Conservation (phyloP, 2,329 filamentous ascomycete species). For the Nemania sp. region DNA sequence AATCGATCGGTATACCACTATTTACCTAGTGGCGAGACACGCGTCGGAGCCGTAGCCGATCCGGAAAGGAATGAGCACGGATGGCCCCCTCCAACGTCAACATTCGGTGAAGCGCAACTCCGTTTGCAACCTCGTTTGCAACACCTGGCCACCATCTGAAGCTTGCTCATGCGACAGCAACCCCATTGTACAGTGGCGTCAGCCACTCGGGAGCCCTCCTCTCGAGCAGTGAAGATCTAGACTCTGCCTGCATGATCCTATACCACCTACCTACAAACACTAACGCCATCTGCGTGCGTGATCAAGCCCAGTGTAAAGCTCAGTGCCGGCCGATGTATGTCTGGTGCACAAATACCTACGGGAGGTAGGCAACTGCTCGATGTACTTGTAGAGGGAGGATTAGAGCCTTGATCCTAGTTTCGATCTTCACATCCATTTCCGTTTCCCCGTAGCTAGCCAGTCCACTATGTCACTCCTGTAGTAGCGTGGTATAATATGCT, state of each 20-base stretch:
- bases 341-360: not conserved
- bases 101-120: conserved; percentile 3
- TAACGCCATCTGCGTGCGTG: not conserved
- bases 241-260: not conserved
- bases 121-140: not conserved
- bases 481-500: not conserved
- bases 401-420: conserved; percentile 13
- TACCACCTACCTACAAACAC: too few species aligned
- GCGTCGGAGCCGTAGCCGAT: not conserved
- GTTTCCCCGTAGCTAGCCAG: not conserved
- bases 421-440: not conserved
- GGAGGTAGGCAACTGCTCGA: not conserved
- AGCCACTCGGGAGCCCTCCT: conserved; percentile 4
- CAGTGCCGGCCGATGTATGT: too few species aligned
- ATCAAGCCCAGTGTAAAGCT: not conserved
- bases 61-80: not conserved
- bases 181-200: conserved; percentile 16
- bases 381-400: not conserved
- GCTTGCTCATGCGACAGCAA: conserved; percentile 1
- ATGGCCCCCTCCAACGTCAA: not conserved
- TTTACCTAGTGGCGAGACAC: conserved; percentile 11
- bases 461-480: not conserved
- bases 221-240: not conserved
- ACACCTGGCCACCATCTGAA: not conserved
- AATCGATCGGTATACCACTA: not conserved